Evolutionary conservation across 352 stramenopile species (phyloP), one percentile per base, ranked within the genome.

Genomic region (Lagenidium giganteum): DNA sequence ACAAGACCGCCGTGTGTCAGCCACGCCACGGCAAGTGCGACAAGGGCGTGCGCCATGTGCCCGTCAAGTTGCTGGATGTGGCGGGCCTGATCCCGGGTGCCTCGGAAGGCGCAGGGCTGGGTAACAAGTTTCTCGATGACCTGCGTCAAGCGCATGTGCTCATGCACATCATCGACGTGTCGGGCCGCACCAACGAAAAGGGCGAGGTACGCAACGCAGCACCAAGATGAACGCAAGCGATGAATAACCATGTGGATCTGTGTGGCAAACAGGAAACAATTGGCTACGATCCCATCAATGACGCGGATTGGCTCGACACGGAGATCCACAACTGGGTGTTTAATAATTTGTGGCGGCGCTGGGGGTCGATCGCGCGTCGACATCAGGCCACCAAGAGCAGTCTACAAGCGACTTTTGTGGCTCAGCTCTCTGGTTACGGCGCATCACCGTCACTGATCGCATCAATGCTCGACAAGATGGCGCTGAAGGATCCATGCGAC

Each of bases 121-220:
- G 97, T 14, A 99, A 99, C 71, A 95, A 99, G 61, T 99, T 99
- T 65, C 75, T 99, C 12, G 90, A 95, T 47, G 84, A 95, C 51
- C 51, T 95, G 30, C 82, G 84, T 8, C 82, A 94, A 40, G 84
- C 84, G 6, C 70, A 95, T 39, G 84, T 95, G 41, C 70, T 95
- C 18, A 83, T 95, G 70, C 84, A 95, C 58, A 95, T 95, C 55
- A 85, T 95, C 27, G 84, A 95, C 52, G 80, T 93, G 30, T 93
- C 78, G 11, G 84, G 84, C 5, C 73, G 75, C 28, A 95, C 84
- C 8, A 95, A 95, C 61, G 84, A 95, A 49, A 95, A 95, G 59
- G 84, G 84, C 37, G 83, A 80, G 42, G 48, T 56, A 26, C 8
- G 23, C n/a, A n/a, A n/a, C n/a, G n/a, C n/a, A n/a, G n/a, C n/a